Conservation (phyloP, 208 protist species). For the Cochliopodium minus region DNA sequence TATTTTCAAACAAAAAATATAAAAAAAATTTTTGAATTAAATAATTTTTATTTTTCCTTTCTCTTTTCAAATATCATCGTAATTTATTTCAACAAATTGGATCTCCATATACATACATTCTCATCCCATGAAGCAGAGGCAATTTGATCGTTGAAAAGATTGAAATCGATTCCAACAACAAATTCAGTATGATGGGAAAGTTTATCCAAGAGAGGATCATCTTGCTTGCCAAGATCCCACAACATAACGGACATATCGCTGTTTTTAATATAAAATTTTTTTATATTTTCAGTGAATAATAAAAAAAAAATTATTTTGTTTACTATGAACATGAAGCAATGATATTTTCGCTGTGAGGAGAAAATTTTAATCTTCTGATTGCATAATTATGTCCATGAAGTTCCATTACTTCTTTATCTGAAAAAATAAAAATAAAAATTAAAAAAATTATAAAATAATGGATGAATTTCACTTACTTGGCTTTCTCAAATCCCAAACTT, state of each 20-base stretch:
- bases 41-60: too few species aligned
- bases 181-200: constrained; percentile 29
- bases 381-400: constrained; percentile 8
- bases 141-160: constrained; percentile 12
- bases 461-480: background rate
- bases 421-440: background rate
- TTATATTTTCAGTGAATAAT: background rate
- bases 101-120: constrained; percentile 13
- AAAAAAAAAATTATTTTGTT: background rate
- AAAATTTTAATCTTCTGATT: constrained; percentile 22
- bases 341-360: constrained; percentile 23
- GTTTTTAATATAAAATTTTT: constrained; percentile 7
- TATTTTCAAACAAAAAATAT: too few species aligned
- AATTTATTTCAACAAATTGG: too few species aligned
- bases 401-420: background rate
- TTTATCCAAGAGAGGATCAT: background rate
- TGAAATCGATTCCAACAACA: constrained; percentile 32
- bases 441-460: background rate
- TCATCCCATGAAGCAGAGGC: constrained; percentile 17
- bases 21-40: too few species aligned
- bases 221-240: constrained; percentile 14
- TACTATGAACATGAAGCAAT: constrained; percentile 23
- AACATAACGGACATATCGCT: constrained; percentile 22
- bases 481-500: constrained; percentile 29
- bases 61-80: too few species aligned